These are phyloP conservation scores for Tagetes erecta DNA, from an alignment of 129 eudicot genomes.

Conservation along the genomic window DNA sequence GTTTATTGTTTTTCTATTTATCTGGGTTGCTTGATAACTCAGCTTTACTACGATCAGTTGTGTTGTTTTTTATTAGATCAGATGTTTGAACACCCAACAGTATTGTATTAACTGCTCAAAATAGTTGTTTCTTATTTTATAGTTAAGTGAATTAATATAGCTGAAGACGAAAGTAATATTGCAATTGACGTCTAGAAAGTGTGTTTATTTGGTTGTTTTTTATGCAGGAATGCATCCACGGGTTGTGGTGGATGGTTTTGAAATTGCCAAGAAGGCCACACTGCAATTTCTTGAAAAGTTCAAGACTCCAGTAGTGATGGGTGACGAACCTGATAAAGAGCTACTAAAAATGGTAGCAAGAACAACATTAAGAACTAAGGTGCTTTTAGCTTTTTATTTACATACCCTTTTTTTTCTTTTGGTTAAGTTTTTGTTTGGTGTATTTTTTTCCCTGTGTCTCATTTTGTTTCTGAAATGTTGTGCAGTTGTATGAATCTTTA, in stretches of 20 bases:
- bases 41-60: neutral
- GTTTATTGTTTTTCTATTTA: slow-evolving; percentile 33
- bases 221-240: slow-evolving; percentile 97
- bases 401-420: neutral
- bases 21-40: neutral
- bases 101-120: neutral
- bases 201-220: slow-evolving; percentile 12
- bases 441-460: neutral
- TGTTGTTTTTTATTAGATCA: neutral
- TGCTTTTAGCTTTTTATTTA: slow-evolving; percentile 10
- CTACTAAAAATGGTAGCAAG: slow-evolving; percentile 96
- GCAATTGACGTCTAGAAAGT: neutral
- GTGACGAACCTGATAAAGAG: slow-evolving; percentile 85
- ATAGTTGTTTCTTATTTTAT: neutral
- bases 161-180: neutral
- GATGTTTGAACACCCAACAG: neutral
- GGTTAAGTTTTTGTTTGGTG: slow-evolving; percentile 12
- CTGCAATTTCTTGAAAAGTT: slow-evolving; percentile 84
- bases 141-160: neutral
- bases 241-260: slow-evolving; percentile 96
- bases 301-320: slow-evolving; percentile 91
- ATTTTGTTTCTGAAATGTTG: neutral
- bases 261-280: slow-evolving; percentile 93
- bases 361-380: slow-evolving; percentile 96
- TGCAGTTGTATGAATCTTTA: slow-evolving; percentile 87